Percentiles rank a stretch among this genome's conserved stretches.
Evolutionary conservation across 2,329 filamentous ascomycete genomes (phyloP).

Genomic region (Tolypocladium guangdongense): DNA sequence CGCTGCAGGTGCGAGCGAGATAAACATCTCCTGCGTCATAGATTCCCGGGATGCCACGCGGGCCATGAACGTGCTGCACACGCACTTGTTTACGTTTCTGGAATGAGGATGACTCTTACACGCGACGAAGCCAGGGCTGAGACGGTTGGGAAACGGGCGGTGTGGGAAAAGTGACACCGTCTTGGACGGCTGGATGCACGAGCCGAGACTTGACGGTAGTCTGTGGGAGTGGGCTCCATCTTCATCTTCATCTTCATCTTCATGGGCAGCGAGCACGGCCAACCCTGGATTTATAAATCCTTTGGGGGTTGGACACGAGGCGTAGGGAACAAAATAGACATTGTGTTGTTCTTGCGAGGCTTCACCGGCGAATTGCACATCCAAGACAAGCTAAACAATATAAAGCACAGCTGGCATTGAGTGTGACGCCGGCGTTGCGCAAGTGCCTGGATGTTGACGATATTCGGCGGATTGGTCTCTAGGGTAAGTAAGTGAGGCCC

Average conservation of each 20-base stretch:
- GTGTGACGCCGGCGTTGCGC: background rate
- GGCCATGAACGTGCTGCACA: conserved; percentile 93
- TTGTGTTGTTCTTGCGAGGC: background rate
- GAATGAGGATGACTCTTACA: conserved; percentile 35
- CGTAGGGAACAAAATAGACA: background rate
- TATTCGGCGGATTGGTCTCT: background rate
- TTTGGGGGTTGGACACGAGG: background rate
- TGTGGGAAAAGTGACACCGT: background rate
- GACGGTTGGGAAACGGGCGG: background rate
- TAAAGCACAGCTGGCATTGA: background rate
- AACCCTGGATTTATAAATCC: background rate
- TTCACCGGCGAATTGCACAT: background rate
- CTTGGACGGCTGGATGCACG: background rate
- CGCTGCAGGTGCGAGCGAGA: conserved; percentile 77
- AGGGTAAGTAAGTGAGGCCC: background rate
- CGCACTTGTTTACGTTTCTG: conserved; percentile 91
- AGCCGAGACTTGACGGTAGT: background rate
- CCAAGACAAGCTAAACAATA: background rate
- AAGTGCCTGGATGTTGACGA: background rate
- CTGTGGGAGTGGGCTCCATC: background rate
- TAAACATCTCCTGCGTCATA: conserved; percentile 98
- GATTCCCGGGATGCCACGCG: conserved; percentile 82
- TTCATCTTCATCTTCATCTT: background rate
- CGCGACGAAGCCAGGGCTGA: background rate
- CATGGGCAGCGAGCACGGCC: background rate